These are phyloP conservation scores for Olyra latifolia DNA, from an alignment of 176 grass and related monocot genomes.

Conservation along the genomic window DNA sequence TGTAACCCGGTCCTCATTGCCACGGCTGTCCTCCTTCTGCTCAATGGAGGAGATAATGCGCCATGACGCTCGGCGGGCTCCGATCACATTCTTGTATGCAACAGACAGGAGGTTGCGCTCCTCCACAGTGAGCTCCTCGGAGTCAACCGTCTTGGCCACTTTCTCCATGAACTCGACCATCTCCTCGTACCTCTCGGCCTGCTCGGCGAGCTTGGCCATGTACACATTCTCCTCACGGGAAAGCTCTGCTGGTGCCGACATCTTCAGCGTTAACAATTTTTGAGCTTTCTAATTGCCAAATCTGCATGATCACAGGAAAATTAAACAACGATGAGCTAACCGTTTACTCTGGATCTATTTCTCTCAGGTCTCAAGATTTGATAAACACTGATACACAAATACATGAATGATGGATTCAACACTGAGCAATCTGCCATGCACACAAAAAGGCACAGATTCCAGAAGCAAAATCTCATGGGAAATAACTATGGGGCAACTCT, in stretches of 20 bases:
- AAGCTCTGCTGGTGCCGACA: slow-evolving; percentile 59
- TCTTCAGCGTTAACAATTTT: slow-evolving; percentile 33
- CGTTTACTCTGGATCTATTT: neutral
- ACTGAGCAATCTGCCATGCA: neutral
- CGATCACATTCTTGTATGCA: slow-evolving; percentile 89
- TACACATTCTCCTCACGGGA: slow-evolving; percentile 85
- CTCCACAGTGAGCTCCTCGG: slow-evolving; percentile 73
- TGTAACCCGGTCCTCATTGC: slow-evolving; percentile 68
- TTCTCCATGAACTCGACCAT: slow-evolving; percentile 98
- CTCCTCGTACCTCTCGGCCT: slow-evolving; percentile 89
- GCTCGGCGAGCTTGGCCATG: slow-evolving; percentile 87
- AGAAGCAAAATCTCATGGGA: neutral
- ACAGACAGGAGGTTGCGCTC: slow-evolving; percentile 92
- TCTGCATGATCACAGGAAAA: slow-evolving; percentile 25
- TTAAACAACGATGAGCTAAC: neutral
- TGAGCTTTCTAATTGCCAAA: slow-evolving; percentile 6
- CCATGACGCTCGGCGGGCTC: slow-evolving; percentile 76
- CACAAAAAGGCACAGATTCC: neutral
- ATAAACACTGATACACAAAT: neutral
- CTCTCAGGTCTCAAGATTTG: neutral
- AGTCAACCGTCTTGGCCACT: slow-evolving; percentile 65
- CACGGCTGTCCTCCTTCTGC: slow-evolving; percentile 84
- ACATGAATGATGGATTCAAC: neutral
- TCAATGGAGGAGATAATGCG: slow-evolving; percentile 88
- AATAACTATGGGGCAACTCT: neutral